phyloP scores from a whole-genome alignment of 192 early-diverging fungal genomes.

The Gonapodya prolifera region DNA sequence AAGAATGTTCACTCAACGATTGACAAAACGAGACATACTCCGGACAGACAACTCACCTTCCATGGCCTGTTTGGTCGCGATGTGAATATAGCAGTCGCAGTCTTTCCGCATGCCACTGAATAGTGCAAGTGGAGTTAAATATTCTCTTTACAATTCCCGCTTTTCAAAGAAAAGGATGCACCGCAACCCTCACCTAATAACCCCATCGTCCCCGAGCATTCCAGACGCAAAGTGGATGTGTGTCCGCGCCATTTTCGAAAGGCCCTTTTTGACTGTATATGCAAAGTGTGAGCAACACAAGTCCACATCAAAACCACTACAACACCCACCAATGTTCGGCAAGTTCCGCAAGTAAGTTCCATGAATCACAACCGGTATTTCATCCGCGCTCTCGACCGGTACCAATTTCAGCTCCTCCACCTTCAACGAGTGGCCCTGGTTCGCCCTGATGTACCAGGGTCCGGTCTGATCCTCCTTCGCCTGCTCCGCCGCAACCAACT shows the following conservation, averaged over 20 bases:
- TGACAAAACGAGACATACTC: background rate
- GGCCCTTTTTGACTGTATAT: constrained; percentile 28
- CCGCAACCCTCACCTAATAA: constrained; percentile 47
- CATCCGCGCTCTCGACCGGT: constrained; percentile 25
- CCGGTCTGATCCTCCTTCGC: background rate
- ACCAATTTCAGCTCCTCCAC: constrained; percentile 30
- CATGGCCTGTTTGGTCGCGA: constrained; percentile 58
- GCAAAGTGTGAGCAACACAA: background rate
- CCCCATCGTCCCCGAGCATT: constrained; percentile 42
- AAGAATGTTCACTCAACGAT: background rate
- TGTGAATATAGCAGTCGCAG: constrained; percentile 64
- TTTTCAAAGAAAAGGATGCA: background rate
- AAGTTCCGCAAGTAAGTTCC: constrained; percentile 47
- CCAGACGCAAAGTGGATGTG: constrained; percentile 86
- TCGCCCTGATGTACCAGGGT: constrained; percentile 62
- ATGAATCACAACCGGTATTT: constrained; percentile 46
- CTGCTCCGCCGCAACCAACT: too few species aligned
- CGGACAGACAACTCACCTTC: constrained; percentile 25
- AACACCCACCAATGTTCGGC: constrained; percentile 33
- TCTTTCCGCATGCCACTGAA: constrained; percentile 51
- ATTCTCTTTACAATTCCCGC: background rate
- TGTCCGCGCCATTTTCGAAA: constrained; percentile 66
- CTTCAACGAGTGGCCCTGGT: constrained; percentile 65
- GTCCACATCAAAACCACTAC: background rate
- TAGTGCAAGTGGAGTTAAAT: background rate